phyloP scores from a whole-genome alignment of 148 eudicot genomes.

The Cornus florida region DNA sequence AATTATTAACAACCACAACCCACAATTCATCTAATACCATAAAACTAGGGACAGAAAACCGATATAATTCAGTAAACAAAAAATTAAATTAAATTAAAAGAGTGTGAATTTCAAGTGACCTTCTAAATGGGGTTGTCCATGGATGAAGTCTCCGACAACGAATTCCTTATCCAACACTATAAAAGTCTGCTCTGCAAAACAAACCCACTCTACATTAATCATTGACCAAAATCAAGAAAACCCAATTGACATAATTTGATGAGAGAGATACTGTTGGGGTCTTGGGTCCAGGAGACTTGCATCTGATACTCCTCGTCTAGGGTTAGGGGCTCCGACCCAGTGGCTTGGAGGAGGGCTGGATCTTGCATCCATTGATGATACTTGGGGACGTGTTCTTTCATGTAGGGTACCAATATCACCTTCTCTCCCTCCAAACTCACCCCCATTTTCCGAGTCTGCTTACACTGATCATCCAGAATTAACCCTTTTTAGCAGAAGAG shows the following conservation, averaged over 20 bases:
- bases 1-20: not conserved
- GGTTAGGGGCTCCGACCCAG: slow-evolving; percentile 90
- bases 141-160: slow-evolving; percentile 51
- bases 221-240: not conserved
- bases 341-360: slow-evolving; percentile 70
- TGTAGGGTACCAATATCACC: slow-evolving; percentile 77
- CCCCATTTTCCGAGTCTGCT: slow-evolving; percentile 16
- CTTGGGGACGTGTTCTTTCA: slow-evolving; percentile 76
- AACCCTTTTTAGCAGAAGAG: not conserved
- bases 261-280: slow-evolving; percentile 56
- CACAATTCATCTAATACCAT: not conserved
- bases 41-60: not conserved
- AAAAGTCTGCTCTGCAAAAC: slow-evolving; percentile 75
- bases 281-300: slow-evolving; percentile 95
- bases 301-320: slow-evolving; percentile 76
- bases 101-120: slow-evolving; percentile 39
- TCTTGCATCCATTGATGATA: slow-evolving; percentile 92
- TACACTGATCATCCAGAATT: not conserved
- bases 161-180: slow-evolving; percentile 80
- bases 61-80: slow-evolving; percentile 1
- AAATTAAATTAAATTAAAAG: not conserved
- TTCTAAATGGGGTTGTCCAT: slow-evolving; percentile 72
- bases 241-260: not conserved
- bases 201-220: not conserved
- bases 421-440: slow-evolving; percentile 67